Conservation (phyloP, 495 filamentous ascomycete genomes). For the Penicillium desertorum region DNA sequence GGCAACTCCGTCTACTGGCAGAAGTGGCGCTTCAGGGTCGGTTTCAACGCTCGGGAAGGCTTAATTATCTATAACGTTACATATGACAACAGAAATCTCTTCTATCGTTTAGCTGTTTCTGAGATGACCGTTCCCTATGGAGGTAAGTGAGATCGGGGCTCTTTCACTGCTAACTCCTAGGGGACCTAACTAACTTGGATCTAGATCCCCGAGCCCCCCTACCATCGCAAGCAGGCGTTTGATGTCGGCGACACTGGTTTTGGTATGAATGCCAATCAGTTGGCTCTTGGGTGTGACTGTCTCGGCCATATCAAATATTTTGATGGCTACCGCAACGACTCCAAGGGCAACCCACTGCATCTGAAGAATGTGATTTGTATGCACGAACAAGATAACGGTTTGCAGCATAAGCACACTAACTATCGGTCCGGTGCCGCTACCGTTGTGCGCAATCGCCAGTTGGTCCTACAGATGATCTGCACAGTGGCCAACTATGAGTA, state of each 20-base stretch:
- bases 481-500: slow-evolving; percentile 85
- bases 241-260: slow-evolving; percentile 69
- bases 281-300: slow-evolving; percentile 66
- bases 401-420: slow-evolving; percentile 68
- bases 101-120: slow-evolving; percentile 69
- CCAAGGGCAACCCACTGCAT: slow-evolving; percentile 53
- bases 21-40: slow-evolving; percentile 66
- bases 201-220: slow-evolving; percentile 65
- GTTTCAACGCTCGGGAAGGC: slow-evolving; percentile 65
- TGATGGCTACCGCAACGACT: slow-evolving; percentile 56
- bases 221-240: slow-evolving; percentile 67
- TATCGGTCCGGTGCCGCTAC: slow-evolving; percentile 61
- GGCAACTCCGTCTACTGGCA: slow-evolving; percentile 61
- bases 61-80: slow-evolving; percentile 62
- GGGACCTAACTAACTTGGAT: slow-evolving; percentile 25
- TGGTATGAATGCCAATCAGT: slow-evolving; percentile 65
- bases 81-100: slow-evolving; percentile 65
- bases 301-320: slow-evolving; percentile 68
- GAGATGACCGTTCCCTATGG: slow-evolving; percentile 71
- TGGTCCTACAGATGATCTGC: slow-evolving; percentile 72
- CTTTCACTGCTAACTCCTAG: background rate
- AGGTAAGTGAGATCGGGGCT: slow-evolving; percentile 22
- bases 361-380: slow-evolving; percentile 62
- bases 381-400: slow-evolving; percentile 67
- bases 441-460: slow-evolving; percentile 58